Conservation (phyloP, 2,329 filamentous ascomycete species). For the Chaetomium olivaceum region DNA sequence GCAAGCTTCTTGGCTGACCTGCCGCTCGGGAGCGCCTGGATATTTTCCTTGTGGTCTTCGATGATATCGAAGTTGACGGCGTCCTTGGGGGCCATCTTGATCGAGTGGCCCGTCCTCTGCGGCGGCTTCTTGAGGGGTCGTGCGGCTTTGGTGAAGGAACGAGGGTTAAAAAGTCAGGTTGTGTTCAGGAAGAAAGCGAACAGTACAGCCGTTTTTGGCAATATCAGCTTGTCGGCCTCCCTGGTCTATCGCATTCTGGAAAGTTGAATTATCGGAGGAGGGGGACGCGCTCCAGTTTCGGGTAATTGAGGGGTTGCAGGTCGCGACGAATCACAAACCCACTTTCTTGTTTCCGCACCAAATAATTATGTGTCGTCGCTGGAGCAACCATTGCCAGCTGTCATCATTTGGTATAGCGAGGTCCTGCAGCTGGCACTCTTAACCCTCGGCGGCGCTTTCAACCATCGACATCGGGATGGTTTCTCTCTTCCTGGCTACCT, state of each 20-base stretch:
- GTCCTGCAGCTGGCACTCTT: not conserved
- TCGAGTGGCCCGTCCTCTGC: constrained; percentile 10
- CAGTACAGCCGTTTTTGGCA: not conserved
- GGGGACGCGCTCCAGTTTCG: not conserved
- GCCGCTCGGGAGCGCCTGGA: constrained; percentile 84
- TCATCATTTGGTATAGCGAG: not conserved
- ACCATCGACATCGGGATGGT: not conserved
- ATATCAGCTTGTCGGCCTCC: constrained; percentile 5
- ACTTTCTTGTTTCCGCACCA: constrained; percentile 21
- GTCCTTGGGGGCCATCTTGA: constrained; percentile 54
- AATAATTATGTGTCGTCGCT: constrained; percentile 22
- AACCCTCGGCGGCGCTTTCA: not conserved
- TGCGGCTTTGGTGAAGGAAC: not conserved
- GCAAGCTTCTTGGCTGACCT: constrained; percentile 87
- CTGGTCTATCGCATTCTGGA: not conserved
- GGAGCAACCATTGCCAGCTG: constrained; percentile 30
- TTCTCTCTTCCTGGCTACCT: too few species aligned
- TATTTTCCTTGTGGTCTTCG: constrained; percentile 97
- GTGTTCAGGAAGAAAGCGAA: not conserved
- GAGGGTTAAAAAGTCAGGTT: not conserved
- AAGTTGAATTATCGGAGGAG: not conserved
- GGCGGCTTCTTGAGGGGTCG: not conserved
- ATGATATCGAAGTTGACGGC: constrained; percentile 84
- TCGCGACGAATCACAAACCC: constrained; percentile 15
- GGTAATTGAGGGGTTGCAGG: constrained; percentile 16